phyloP scores from a whole-genome alignment of 2,329 filamentous ascomycete genomes.

The Zymoseptoria ardabiliae region DNA sequence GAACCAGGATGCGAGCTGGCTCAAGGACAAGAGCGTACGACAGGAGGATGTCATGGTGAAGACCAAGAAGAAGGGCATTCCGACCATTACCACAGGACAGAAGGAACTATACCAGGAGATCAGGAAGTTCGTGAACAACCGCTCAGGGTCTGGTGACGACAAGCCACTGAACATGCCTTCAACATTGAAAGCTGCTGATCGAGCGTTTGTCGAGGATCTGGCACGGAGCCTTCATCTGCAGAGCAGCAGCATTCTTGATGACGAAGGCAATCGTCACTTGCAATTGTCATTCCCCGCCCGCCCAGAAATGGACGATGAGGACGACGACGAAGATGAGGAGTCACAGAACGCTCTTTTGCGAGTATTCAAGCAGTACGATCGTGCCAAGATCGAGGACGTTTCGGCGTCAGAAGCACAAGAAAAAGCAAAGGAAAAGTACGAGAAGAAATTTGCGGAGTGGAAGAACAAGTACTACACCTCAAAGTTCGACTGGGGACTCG shows the following conservation, averaged over 20 bases:
- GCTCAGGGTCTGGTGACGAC: conserved; percentile 44
- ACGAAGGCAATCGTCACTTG: conserved; percentile 59
- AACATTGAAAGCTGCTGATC: conserved; percentile 70
- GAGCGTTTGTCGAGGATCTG: conserved; percentile 86
- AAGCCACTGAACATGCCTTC: conserved; percentile 64
- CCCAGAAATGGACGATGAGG: conserved; percentile 44
- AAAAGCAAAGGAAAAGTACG: conserved; percentile 75
- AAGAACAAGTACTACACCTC: conserved; percentile 87
- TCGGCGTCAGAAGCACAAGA: conserved; percentile 71
- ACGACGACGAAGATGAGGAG: conserved; percentile 74
- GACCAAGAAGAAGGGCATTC: conserved; percentile 52
- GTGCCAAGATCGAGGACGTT: conserved; percentile 74
- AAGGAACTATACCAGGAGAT: conserved; percentile 75
- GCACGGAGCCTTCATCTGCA: conserved; percentile 61
- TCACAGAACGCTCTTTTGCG: conserved; percentile 74
- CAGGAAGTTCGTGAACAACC: conserved; percentile 71
- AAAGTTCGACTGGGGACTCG: conserved; percentile 84
- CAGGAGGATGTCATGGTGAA: conserved; percentile 60
- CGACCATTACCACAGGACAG: conserved; percentile 72
- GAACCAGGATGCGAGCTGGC: conserved; percentile 82
- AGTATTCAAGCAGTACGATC: conserved; percentile 84
- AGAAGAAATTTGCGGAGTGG: conserved; percentile 84
- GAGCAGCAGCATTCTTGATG: conserved; percentile 58
- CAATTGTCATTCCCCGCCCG: conserved; percentile 54
- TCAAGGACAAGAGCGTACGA: conserved; percentile 73